Conservation (phyloP, 495 filamentous ascomycete species). For the Annulohypoxylon nitens region DNA sequence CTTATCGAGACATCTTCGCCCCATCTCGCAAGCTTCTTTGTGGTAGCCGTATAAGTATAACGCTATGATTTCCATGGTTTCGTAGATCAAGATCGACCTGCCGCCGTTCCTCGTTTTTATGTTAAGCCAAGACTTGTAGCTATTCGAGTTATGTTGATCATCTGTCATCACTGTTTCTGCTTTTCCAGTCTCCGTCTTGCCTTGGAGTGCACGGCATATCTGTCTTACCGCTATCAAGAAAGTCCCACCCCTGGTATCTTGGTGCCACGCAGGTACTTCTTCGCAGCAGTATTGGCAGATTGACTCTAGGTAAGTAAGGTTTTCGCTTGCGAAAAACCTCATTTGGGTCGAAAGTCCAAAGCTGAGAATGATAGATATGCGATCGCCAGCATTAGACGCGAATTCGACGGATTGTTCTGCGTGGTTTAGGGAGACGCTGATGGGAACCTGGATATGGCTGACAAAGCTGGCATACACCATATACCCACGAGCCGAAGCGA, state of each 20-base stretch:
- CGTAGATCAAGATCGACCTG: constrained; percentile 77
- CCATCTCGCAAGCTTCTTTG: constrained; percentile 74
- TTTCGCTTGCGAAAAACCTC: constrained; percentile 79
- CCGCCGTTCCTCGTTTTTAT: constrained; percentile 55
- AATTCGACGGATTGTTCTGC: constrained; percentile 78
- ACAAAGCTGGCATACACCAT: constrained; percentile 81
- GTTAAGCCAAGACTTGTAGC: constrained; percentile 73
- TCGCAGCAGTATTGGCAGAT: constrained; percentile 80
- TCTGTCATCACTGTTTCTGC: constrained; percentile 77
- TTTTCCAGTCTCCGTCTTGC: constrained; percentile 75
- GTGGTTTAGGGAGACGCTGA: constrained; percentile 69
- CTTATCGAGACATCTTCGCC: constrained; percentile 69
- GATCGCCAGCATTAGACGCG: constrained; percentile 78
- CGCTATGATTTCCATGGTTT: constrained; percentile 76
- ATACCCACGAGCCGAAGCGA: constrained; percentile 76
- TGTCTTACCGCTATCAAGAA: constrained; percentile 79
- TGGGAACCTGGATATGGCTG: constrained; percentile 75
- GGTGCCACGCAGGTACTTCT: constrained; percentile 79
- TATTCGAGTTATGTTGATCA: constrained; percentile 71
- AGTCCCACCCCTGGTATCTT: constrained; percentile 83
- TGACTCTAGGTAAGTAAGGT: constrained; percentile 79
- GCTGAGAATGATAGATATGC: constrained; percentile 79
- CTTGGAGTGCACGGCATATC: constrained; percentile 82
- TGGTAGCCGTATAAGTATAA: constrained; percentile 83
- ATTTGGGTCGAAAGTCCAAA: constrained; percentile 78